These are phyloP conservation scores for Parmales sp. DNA, from an alignment of 108 stramenopile genomes.

Conservation along the genomic window DNA sequence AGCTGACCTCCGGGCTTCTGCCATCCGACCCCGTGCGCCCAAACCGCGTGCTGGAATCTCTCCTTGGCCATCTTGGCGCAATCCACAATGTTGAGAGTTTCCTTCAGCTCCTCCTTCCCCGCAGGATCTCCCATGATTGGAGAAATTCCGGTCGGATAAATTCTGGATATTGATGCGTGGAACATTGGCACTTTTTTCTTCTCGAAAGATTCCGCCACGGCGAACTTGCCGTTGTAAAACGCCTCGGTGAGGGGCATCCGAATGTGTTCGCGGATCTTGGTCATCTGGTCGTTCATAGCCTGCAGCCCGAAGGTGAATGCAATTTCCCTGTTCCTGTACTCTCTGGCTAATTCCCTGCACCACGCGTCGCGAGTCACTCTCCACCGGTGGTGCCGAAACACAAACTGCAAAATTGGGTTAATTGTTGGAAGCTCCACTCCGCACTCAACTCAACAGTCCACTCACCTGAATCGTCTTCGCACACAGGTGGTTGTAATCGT, in stretches of 20 bases:
- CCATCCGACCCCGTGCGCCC: slow-evolving; percentile 1
- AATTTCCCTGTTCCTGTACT: slow-evolving; percentile 6
- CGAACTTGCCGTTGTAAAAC: slow-evolving; percentile 26
- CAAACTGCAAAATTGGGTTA: too few species aligned
- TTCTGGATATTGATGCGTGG: slow-evolving; percentile 17
- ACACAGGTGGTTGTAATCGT: slow-evolving; percentile 19
- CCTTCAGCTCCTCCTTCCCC: not conserved
- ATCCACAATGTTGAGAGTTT: not conserved
- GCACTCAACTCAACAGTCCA: too few species aligned
- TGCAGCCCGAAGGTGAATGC: slow-evolving; percentile 17
- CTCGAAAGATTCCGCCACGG: slow-evolving; percentile 15
- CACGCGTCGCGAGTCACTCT: not conserved
- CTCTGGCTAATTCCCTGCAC: slow-evolving; percentile 12
- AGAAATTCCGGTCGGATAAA: slow-evolving; percentile 15
- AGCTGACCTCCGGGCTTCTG: not conserved
- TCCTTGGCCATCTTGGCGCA: not conserved
- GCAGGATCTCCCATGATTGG: slow-evolving; percentile 12
- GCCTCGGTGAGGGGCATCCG: slow-evolving; percentile 33
- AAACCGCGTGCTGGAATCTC: not conserved
- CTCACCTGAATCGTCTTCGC: slow-evolving; percentile 23
- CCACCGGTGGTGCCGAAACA: slow-evolving; percentile 19
- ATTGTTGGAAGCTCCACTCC: too few species aligned
- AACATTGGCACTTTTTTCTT: slow-evolving; percentile 15
- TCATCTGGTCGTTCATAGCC: slow-evolving; percentile 21
- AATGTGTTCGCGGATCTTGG: slow-evolving; percentile 12